Conservation (phyloP, 768 basidiomycete genomes). For the Hericium erinaceus region DNA sequence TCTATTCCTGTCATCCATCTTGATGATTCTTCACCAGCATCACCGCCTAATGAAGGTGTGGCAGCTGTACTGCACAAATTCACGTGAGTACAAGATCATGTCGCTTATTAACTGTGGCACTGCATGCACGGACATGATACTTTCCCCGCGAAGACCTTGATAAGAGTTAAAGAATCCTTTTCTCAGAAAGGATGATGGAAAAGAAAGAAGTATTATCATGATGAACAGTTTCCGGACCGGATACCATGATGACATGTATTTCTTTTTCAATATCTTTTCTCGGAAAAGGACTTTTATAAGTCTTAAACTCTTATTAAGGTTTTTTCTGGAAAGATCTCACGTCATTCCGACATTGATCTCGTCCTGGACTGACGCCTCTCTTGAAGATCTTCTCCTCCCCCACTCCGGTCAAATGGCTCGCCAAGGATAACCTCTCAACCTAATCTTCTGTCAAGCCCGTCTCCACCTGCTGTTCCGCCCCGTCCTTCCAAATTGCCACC, state of each 20-base stretch:
- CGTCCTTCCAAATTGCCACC: neutral
- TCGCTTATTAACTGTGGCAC: neutral
- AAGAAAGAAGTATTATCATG: neutral
- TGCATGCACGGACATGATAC: neutral
- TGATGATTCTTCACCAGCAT: neutral
- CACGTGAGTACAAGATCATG: neutral
- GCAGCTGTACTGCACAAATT: neutral
- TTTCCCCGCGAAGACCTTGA: neutral
- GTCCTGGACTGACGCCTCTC: neutral
- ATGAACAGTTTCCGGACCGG: neutral
- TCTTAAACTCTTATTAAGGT: too few relatives aligned
- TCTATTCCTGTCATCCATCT: neutral
- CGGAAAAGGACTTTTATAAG: too few relatives aligned
- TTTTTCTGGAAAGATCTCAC: too few relatives aligned
- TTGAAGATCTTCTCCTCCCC: neutral
- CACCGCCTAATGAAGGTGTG: neutral
- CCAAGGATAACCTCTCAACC: neutral
- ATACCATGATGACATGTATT: neutral
- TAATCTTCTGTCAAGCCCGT: neutral
- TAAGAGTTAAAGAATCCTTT: too few relatives aligned
- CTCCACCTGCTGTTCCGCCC: neutral
- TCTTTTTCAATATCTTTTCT: too few relatives aligned
- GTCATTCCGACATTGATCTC: too few relatives aligned
- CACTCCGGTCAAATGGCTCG: neutral
- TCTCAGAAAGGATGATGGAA: neutral